Evolutionary conservation across 2,329 filamentous ascomycete genomes (phyloP).

Genomic region (Neonectria sp.): DNA sequence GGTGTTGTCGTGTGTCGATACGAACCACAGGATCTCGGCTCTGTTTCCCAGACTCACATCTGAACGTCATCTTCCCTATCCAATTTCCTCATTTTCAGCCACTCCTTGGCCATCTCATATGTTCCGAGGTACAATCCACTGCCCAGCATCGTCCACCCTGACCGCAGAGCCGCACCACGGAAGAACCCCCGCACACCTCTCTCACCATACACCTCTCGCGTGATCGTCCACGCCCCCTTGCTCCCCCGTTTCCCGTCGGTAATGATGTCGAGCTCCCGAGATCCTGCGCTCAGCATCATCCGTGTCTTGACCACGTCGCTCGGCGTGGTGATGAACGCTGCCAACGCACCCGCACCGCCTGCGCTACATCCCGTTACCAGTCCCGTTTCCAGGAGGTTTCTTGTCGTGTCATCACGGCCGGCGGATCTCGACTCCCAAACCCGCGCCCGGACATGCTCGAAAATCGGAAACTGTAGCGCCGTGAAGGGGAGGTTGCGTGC

Average conservation of each 20-base stretch:
- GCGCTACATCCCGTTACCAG: constrained; percentile 81
- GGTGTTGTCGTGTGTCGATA: neutral
- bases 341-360: constrained; percentile 79
- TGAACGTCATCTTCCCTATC: constrained; percentile 55
- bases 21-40: neutral
- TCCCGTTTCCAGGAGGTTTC: constrained; percentile 74
- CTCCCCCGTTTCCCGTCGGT: constrained; percentile 36
- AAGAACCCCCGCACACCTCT: constrained; percentile 83
- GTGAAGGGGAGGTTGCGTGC: constrained; percentile 90
- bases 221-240: constrained; percentile 69
- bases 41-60: constrained; percentile 35
- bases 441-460: constrained; percentile 76
- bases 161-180: constrained; percentile 80
- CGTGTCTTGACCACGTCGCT: constrained; percentile 92
- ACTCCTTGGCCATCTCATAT: constrained; percentile 85
- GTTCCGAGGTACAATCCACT: constrained; percentile 88
- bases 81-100: constrained; percentile 64
- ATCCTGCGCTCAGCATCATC: constrained; percentile 81
- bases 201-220: constrained; percentile 74
- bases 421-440: constrained; percentile 60
- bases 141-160: constrained; percentile 85
- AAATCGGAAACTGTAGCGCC: constrained; percentile 89
- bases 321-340: constrained; percentile 88
- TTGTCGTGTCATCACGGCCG: constrained; percentile 45
- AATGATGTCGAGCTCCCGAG: constrained; percentile 26